Conservation (phyloP, 768 basidiomycete genomes). For the Hypholoma fasciculare region DNA sequence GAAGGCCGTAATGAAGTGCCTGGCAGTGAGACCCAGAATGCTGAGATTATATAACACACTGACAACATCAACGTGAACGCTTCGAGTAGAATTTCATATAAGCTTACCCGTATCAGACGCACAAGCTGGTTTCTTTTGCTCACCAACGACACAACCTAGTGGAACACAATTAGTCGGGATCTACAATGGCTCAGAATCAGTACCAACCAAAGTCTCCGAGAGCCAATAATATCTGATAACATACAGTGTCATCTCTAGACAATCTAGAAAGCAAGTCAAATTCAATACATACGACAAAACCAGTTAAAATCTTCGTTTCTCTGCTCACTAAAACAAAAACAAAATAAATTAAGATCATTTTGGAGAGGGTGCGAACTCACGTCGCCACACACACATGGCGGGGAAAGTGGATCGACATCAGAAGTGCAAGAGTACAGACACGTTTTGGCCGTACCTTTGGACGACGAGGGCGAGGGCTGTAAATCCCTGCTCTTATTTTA, state of each 20-base stretch:
- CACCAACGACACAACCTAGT: constrained; percentile 23
- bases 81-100: constrained; percentile 8
- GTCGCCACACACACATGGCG: constrained; percentile 26
- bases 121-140: background rate
- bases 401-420: constrained; percentile 19
- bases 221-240: constrained; percentile 18
- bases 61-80: constrained; percentile 37
- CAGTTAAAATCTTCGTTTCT: constrained; percentile 18
- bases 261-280: background rate
- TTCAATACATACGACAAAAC: constrained; percentile 15
- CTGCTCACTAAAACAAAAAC: constrained; percentile 24
- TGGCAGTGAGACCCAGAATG: background rate
- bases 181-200: background rate
- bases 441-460: constrained; percentile 17
- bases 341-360: background rate
- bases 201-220: constrained; percentile 26
- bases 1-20: constrained; percentile 17
- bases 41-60: constrained; percentile 10
- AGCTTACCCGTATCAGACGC: background rate
- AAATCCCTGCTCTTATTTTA: constrained; percentile 16
- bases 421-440: background rate
- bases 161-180: background rate
- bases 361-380: constrained; percentile 13
- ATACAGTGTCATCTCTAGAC: background rate
- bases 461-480: constrained; percentile 29